Evolutionary conservation across 2,329 filamentous ascomycete species (phyloP).

Genomic region (Alternaria viburni): DNA sequence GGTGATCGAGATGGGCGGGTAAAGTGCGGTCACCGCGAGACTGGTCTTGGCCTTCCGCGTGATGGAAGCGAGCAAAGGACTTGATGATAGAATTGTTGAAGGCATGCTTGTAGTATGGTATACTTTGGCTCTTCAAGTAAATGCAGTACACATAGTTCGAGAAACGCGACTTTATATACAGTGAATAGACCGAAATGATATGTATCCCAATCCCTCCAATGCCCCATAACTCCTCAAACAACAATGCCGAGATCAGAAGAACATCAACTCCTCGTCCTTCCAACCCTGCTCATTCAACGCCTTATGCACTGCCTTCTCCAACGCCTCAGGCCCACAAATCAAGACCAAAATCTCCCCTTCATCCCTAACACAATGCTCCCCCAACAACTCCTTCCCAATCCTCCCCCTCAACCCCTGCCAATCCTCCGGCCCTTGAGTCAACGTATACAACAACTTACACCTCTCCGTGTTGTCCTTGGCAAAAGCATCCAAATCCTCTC

Average conservation of each 20-base stretch:
- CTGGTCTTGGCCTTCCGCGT: not conserved
- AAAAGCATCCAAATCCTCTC: constrained; percentile 72
- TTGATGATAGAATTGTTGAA: not conserved
- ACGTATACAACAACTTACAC: constrained; percentile 71
- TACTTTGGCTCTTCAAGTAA: not conserved
- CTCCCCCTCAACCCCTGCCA: constrained; percentile 75
- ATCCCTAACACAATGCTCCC: constrained; percentile 61
- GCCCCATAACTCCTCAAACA: not conserved
- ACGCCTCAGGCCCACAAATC: constrained; percentile 76
- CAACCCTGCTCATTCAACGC: constrained; percentile 70
- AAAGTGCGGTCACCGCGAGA: not conserved
- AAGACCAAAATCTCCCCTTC: constrained; percentile 67
- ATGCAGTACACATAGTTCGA: not conserved
- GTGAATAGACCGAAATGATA: not conserved
- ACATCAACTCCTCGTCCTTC: constrained; percentile 73
- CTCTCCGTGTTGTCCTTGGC: constrained; percentile 59
- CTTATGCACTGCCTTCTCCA: constrained; percentile 71
- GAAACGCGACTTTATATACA: not conserved
- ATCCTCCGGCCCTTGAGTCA: constrained; percentile 66
- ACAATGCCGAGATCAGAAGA: constrained; percentile 63
- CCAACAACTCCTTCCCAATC: constrained; percentile 68
- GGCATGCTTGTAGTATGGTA: not conserved
- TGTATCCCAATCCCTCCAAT: not conserved
- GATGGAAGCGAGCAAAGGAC: not conserved
- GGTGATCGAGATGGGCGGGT: not conserved